These are phyloP conservation scores for Drechslerella dactyloides DNA, from an alignment of 2,329 filamentous ascomycete genomes.

Conservation along the genomic window DNA sequence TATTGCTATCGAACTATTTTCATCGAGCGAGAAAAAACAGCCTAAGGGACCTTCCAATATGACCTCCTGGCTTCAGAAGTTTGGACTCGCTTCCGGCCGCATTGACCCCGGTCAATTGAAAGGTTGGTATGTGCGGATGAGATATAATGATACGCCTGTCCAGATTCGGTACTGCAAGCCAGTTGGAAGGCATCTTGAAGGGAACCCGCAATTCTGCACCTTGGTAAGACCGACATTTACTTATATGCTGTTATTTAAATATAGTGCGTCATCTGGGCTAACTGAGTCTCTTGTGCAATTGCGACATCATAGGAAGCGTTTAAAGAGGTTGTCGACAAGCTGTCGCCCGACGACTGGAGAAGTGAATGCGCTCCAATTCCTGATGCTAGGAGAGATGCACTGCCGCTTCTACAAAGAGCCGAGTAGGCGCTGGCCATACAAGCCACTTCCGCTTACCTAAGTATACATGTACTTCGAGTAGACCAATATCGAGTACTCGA, in stretches of 20 bases:
- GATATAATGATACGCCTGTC: constrained; percentile 87
- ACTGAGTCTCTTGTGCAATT: not conserved
- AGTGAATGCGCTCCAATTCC: constrained; percentile 62
- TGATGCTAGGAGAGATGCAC: constrained; percentile 63
- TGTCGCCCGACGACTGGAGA: constrained; percentile 81
- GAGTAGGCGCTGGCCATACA: constrained; percentile 7
- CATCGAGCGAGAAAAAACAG: constrained; percentile 58
- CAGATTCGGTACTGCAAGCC: constrained; percentile 79
- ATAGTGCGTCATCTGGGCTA: not conserved
- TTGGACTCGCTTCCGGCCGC: constrained; percentile 27
- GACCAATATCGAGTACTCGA: too few relatives aligned
- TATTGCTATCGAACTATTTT: constrained; percentile 87
- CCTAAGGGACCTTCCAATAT: constrained; percentile 16
- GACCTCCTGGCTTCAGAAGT: constrained; percentile 38
- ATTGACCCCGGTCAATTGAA: constrained; percentile 64
- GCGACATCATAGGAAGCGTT: constrained; percentile 72
- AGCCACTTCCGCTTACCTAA: not conserved
- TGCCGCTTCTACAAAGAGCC: constrained; percentile 60
- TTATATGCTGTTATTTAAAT: not conserved
- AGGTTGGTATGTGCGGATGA: constrained; percentile 83
- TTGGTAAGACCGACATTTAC: constrained; percentile 64
- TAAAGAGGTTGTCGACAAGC: constrained; percentile 89
- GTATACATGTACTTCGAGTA: not conserved
- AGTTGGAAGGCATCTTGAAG: constrained; percentile 80
- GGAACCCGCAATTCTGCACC: constrained; percentile 89